Conservation (phyloP, 495 filamentous ascomycete species). For the Neurospora hispaniola region DNA sequence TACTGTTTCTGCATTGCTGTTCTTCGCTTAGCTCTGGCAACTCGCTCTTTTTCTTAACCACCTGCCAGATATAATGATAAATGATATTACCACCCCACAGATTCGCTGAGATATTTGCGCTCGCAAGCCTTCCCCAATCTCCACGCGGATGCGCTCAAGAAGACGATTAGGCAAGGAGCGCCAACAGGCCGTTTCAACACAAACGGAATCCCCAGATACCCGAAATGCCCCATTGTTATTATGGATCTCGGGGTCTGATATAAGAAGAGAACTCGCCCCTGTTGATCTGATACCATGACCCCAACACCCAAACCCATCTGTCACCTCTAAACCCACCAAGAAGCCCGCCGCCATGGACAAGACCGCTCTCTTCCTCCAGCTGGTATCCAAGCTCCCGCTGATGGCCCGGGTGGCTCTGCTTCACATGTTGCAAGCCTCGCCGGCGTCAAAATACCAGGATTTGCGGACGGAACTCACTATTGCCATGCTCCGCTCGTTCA, state of each 20-base stretch:
- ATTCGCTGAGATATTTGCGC: not conserved
- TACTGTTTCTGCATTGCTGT: not conserved
- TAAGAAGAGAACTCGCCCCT: not conserved
- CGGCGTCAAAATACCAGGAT: conserved; percentile 64
- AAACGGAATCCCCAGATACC: not conserved
- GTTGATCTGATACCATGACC: not conserved
- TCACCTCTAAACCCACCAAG: not conserved
- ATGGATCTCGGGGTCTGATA: not conserved
- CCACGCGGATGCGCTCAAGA: not conserved
- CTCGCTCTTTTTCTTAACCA: not conserved
- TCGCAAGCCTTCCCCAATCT: not conserved
- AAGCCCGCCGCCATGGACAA: conserved; percentile 9
- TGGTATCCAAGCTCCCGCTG: conserved; percentile 52
- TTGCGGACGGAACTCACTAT: conserved; percentile 66
- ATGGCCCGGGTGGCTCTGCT: conserved; percentile 55
- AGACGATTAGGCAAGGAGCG: not conserved
- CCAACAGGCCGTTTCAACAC: not conserved
- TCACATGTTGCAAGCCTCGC: conserved; percentile 55
- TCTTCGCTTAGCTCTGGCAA: not conserved
- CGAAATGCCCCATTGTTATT: not conserved
- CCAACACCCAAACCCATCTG: not conserved
- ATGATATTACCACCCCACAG: not conserved
- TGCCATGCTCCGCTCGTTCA: conserved; percentile 54
- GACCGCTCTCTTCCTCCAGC: conserved; percentile 31
- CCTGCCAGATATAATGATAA: not conserved